Base-by-base conservation (phyloP, 768 basidiomycete species). In the Leccinellum luteum region DNA sequence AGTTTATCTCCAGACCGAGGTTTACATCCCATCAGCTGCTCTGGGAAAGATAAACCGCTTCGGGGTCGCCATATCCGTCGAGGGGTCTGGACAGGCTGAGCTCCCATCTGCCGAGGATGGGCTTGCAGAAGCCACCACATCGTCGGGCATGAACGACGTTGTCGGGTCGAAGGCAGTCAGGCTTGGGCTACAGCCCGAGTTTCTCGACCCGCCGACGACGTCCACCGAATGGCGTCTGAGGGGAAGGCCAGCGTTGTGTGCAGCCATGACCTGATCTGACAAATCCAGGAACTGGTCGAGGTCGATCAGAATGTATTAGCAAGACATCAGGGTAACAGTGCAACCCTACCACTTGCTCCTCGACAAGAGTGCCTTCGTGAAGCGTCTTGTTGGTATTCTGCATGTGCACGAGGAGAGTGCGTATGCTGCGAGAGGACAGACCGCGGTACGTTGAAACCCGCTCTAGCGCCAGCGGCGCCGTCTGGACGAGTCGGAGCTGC, bases 371-470 rank as follows among this genome's bases (percentile, higher is more conserved):
- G 58, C 77, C 75, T 19, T 74, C 64, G 65, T 86, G 81, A 32
- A 85, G 73, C 15, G 79, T 75, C 55, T 77, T 75, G 48, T 80
- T 79, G 3, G 74, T 77, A 44, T 81, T 79, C 60, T 89, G 81
- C 82, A 87, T 86, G 64, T 89, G 85, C 2, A 89, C 84, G 8
- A 90, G 78, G 51, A 90, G 75, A 0, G 86, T 89, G 63, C 88
- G 78, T 41, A 90, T 85, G 1, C 86, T 88, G 27, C 81, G 79
- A 60, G 81, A 87, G 60, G 74, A 82, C 32, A 89, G 66, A 0
- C 85, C 86, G 3, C 78, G 76, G 64, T 82, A 82, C 3, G 72
- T 71, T 2, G 78, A 68, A 4, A 84, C 79, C 5, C 83, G 80
- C 55, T 84, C 78, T 25, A 88, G 70, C 0, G 73, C 63, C 1